Evolutionary conservation across 306 rosid genomes (phyloP), one percentile per base, ranked within the genome.

Genomic region (Quercus robur): DNA sequence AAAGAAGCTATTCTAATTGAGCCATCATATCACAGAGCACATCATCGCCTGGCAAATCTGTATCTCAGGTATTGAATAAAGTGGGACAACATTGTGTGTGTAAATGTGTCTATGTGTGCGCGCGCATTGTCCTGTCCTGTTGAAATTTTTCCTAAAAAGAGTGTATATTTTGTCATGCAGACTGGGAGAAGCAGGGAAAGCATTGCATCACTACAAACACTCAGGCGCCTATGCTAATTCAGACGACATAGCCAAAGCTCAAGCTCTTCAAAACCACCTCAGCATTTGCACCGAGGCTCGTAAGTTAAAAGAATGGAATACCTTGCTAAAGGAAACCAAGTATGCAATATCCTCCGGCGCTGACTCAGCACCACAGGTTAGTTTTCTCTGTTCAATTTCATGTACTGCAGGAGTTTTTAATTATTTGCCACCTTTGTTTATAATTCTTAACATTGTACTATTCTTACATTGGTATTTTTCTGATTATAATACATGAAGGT

Each of bases 11-110:
- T 93, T n/a, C 75, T 84, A 67, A 75, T 91, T 64, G 93, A 96
- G 1, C 97, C 99, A 81, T 87, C 85, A 1, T 93, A 93, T 88
- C 82, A 80, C 44, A 89, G 95, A 91, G 94, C 99, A 61, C 98
- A 93, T 78, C 87, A 83, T 18, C 97, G 99, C 74, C 85, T 96
- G 80, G 98, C 97, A 23, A 85, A 92, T 2, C 83, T 91, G 71
- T 93, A 91, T 84, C 83, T 96, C 86, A 96, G 98, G 99, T 93
- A 89, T 56, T 75, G 31, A 13, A 5, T 15, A 5, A 12, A 19
- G 51, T 4, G 1, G 2, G 21, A 6, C 73, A 73, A 5, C 30
- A 59, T 31, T 66, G 35, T 61, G 4, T 25, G 31, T 5, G 15
- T 23, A 13, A 26, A 1, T 59, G 18, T 19, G 23, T 20, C 0